phyloP scores from a whole-genome alignment of 768 basidiomycete species.

The Leccinum subgranulosum region DNA sequence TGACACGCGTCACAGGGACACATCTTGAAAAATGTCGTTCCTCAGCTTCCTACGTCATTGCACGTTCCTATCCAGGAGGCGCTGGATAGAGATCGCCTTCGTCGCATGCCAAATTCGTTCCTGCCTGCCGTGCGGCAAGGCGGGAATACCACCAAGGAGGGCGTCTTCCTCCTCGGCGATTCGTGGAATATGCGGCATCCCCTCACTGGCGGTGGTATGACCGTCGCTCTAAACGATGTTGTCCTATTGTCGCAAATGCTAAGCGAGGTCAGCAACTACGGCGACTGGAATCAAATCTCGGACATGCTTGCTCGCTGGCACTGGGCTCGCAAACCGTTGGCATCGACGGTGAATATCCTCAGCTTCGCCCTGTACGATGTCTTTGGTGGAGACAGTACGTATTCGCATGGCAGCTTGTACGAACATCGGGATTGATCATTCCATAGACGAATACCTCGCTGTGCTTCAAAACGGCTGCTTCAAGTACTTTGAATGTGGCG shows the following conservation, averaged over 20 bases:
- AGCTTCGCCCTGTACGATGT: slow-evolving; percentile 92
- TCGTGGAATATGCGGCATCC: slow-evolving; percentile 99
- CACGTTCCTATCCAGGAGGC: slow-evolving; percentile 64
- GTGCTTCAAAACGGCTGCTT: slow-evolving; percentile 85
- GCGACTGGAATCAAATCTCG: slow-evolving; percentile 52
- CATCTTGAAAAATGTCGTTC: slow-evolving; percentile 70
- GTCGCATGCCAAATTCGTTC: slow-evolving; percentile 95
- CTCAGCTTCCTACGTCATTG: slow-evolving; percentile 74
- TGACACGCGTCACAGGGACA: slow-evolving; percentile 43
- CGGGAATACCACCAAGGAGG: slow-evolving; percentile 48
- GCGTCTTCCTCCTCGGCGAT: slow-evolving; percentile 86
- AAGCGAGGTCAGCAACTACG: slow-evolving; percentile 37
- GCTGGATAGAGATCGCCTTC: slow-evolving; percentile 74
- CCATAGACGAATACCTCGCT: slow-evolving; percentile 54
- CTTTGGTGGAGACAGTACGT: slow-evolving; percentile 89
- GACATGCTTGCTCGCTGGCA: slow-evolving; percentile 68
- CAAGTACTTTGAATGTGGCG: slow-evolving; percentile 95
- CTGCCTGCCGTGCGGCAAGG: slow-evolving; percentile 76
- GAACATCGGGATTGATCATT: slow-evolving; percentile 1
- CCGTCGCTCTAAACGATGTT: slow-evolving; percentile 87
- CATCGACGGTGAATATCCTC: slow-evolving; percentile 88
- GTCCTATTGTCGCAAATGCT: slow-evolving; percentile 69
- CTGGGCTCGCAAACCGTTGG: slow-evolving; percentile 80
- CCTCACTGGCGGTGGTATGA: slow-evolving; percentile 97
- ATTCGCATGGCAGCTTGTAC: neutral